Evolutionary conservation across 768 basidiomycete genomes (phyloP).

Genomic region (Epithele typhae): DNA sequence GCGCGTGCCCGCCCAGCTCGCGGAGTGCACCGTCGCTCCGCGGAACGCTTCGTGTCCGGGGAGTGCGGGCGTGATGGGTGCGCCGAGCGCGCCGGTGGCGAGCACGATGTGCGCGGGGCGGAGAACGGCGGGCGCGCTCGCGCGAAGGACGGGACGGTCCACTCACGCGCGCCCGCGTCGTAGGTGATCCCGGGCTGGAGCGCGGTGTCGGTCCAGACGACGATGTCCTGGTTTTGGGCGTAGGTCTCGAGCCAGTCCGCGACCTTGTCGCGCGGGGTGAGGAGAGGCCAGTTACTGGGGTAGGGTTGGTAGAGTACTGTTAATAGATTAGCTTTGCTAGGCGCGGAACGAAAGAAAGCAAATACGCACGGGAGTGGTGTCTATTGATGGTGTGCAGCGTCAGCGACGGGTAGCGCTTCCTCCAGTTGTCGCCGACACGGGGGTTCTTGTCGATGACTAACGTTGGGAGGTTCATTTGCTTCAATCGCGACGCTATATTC

Average conservation of each 20-base stretch:
- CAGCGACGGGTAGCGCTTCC: slow-evolving; percentile 53
- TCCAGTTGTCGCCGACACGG: slow-evolving; percentile 55
- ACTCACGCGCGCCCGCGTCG: slow-evolving; percentile 34
- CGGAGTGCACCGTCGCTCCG: slow-evolving; percentile 52
- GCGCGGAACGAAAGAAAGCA: too few species aligned
- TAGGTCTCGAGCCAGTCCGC: slow-evolving; percentile 66
- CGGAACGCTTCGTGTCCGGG: slow-evolving; percentile 44
- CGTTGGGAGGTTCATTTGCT: slow-evolving; percentile 43
- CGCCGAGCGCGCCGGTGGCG: slow-evolving; percentile 49
- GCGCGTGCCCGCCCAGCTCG: slow-evolving; percentile 40
- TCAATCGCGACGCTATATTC: slow-evolving; percentile 60
- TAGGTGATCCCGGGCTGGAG: slow-evolving; percentile 34
- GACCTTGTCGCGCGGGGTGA: slow-evolving; percentile 50
- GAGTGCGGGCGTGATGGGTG: slow-evolving; percentile 40
- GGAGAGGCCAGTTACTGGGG: slow-evolving; percentile 14
- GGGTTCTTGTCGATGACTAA: slow-evolving; percentile 55
- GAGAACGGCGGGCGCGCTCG: slow-evolving; percentile 33
- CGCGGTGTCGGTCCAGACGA: slow-evolving; percentile 55
- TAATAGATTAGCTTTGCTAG: too few species aligned
- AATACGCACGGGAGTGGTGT: slow-evolving; percentile 29
- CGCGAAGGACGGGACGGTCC: slow-evolving; percentile 42
- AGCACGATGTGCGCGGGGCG: slow-evolving; percentile 49
- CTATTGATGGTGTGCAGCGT: slow-evolving; percentile 35
- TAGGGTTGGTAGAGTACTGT: slow-evolving; percentile 7
- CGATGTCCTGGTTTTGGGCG: slow-evolving; percentile 52